Percentiles rank a stretch among this genome's conserved stretches.
These are phyloP conservation scores for Sarcomyxa edulis DNA, from an alignment of 768 basidiomycete genomes.

Conservation along the genomic window DNA sequence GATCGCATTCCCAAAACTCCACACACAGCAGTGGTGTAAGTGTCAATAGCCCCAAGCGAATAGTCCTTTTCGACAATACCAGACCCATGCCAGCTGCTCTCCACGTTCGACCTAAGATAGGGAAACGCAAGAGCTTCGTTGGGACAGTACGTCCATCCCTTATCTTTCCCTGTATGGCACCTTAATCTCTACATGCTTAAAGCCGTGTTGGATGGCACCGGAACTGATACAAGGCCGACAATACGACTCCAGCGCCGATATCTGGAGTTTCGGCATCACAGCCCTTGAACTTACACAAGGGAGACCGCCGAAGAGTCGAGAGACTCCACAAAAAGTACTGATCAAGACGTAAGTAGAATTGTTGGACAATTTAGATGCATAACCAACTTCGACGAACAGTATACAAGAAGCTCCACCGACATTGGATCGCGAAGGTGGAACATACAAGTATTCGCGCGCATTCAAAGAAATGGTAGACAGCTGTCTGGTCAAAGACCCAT, in stretches of 20 bases:
- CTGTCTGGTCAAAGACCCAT: conserved; percentile 84
- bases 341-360: conserved; percentile 53
- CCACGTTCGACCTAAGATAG: conserved; percentile 48
- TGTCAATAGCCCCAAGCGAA: conserved; percentile 19
- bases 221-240: conserved; percentile 82
- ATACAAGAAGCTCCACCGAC: conserved; percentile 77
- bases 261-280: conserved; percentile 97
- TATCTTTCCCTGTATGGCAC: conserved; percentile 3
- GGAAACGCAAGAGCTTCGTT: conserved; percentile 89
- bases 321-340: conserved; percentile 68
- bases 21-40: conserved; percentile 8
- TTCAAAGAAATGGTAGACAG: conserved; percentile 82
- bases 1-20: conserved; percentile 17
- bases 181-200: conserved; percentile 2
- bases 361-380: conserved; percentile 3
- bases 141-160: conserved; percentile 59
- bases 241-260: conserved; percentile 86
- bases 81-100: conserved; percentile 14
- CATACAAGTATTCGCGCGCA: conserved; percentile 68
- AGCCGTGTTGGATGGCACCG: conserved; percentile 98
- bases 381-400: conserved; percentile 29
- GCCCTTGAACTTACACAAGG: conserved; percentile 87
- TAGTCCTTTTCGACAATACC: conserved; percentile 29
- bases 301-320: conserved; percentile 77
- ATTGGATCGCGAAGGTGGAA: conserved; percentile 67